Evolutionary conservation across 1,284 basidiomycete genomes (phyloP), one percentile per base, ranked within the genome.

Genomic region (Pseudozyma flocculosa): DNA sequence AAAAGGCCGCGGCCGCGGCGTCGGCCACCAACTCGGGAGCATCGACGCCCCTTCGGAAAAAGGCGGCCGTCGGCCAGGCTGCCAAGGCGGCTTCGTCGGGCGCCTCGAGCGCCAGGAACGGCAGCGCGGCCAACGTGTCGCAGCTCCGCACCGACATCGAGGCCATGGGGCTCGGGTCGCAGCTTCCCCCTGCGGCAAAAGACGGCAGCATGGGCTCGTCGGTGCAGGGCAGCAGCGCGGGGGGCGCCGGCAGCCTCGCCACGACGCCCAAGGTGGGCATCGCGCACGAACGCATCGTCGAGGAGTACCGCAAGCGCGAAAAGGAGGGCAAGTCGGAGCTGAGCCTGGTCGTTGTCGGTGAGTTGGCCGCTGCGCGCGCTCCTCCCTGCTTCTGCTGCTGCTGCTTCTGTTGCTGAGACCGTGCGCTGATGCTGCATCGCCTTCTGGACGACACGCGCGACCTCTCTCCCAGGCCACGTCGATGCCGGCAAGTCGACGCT

Each of bases 401-500:
- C 19, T 2, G 2, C 17, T n/a, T 42, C 9, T n/a, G 34, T 21
- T 50, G 15, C 38, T 22, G 32, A 11, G 15, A 11, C 14, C 40
- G 15, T 23, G 4, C 40, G 40, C 4, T 2, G 2, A n/a, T n/a
- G n/a, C n/a, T n/a, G n/a, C n/a, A n/a, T n/a, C n/a, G n/a, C n/a
- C n/a, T n/a, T n/a, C n/a, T n/a, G n/a, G n/a, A n/a, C n/a, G n/a
- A n/a, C n/a, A n/a, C n/a, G n/a, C n/a, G n/a, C n/a, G n/a, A n/a
- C n/a, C n/a, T n/a, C 15, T 14, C 23, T 14, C 23, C 19, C 69
- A 92, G 93, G 94, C 22, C 94, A 98, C 74, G 94, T 99, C 56
- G 94, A 99, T 79, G 94, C 95, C 15, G 94, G 94, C 44, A 99
- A 99, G 79, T 96, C 93, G 11, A 99, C 94, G 0, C 79, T 99